Conservation (phyloP, 2,329 filamentous ascomycete genomes). For the Venturia oleaginea region DNA sequence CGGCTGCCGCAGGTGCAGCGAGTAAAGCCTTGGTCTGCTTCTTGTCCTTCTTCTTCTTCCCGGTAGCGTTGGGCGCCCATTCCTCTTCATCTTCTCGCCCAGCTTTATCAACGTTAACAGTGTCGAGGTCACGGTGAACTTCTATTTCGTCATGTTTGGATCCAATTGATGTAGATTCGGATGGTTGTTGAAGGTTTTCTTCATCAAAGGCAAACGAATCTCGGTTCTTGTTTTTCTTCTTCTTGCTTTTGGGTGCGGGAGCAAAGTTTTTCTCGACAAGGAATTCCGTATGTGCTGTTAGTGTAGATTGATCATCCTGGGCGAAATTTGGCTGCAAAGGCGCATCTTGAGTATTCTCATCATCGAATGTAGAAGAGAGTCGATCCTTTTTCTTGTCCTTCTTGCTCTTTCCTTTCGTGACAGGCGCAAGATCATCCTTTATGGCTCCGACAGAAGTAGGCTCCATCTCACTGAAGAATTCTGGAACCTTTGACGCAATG, state of each 20-base stretch:
- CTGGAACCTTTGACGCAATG: neutral
- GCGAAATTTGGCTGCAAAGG: neutral
- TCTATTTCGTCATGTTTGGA: neutral
- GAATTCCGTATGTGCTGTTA: neutral
- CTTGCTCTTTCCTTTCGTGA: neutral
- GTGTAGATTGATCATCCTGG: neutral
- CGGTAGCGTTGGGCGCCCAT: neutral
- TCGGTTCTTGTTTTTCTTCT: conserved; percentile 4
- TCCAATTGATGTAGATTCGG: neutral
- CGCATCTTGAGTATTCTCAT: neutral
- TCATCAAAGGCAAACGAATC: neutral
- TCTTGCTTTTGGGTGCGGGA: neutral
- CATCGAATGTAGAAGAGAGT: neutral
- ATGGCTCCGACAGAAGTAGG: neutral
- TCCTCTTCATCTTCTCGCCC: neutral
- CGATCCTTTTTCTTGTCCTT: conserved; percentile 1
- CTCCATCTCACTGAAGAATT: neutral
- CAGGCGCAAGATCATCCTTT: neutral
- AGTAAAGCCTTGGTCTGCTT: conserved; percentile 9
- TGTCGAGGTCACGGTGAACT: neutral
- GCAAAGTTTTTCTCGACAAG: neutral
- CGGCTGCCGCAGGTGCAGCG: neutral
- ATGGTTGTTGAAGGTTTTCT: neutral
- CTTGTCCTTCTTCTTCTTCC: conserved; percentile 12
- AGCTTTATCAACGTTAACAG: neutral